Evolutionary conservation across 441 rosid genomes (phyloP), one percentile per base, ranked within the genome.

Genomic region (Populus hybrid): DNA sequence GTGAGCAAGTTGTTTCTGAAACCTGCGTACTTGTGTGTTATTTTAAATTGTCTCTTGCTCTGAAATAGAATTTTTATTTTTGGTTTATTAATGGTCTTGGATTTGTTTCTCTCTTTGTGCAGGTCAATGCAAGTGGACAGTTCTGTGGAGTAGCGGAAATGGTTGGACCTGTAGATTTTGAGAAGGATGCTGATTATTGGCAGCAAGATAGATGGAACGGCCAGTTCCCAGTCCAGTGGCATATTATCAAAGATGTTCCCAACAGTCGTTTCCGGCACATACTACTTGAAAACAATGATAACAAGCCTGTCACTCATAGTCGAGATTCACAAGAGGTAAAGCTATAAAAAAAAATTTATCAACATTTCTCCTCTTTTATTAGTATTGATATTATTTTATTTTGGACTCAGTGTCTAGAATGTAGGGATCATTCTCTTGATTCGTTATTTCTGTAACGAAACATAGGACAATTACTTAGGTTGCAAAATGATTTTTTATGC

Each of bases 121-220:
- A 92, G 97, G 97, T 92, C 74, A 92, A 92, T 82, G 94, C 92
- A 67, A 92, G 97, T 80, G 97, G 94, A 70, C 93, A 90, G 78
- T 90, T 92, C 83, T 92, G 97, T 73, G 97, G 97, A 82, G 91
- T 89, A 14, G 87, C 97, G 7, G 91, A 92, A 85, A 92, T 92
- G 97, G 83, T 80, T 59, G 97, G 94, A 75, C 87, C 90, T 79
- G 93, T 92, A 18, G 92, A 92, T 86, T 92, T 92, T 84, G 94
- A 88, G 76, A 89, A 82, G 74, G 82, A 90, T 82, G 93, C 91
- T 78, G 93, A 82, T 72, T 84, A 89, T 81, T 90, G 97, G 97
- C 93, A 90, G 80, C 97, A 90, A 72, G 97, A 89, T 81, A 85
- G 94, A 83, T 92, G 97, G 97, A 92, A 84, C 79, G 97, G 97